These are phyloP conservation scores for Citrus trifoliata DNA, from an alignment of 345 rosid genomes.

Conservation along the genomic window DNA sequence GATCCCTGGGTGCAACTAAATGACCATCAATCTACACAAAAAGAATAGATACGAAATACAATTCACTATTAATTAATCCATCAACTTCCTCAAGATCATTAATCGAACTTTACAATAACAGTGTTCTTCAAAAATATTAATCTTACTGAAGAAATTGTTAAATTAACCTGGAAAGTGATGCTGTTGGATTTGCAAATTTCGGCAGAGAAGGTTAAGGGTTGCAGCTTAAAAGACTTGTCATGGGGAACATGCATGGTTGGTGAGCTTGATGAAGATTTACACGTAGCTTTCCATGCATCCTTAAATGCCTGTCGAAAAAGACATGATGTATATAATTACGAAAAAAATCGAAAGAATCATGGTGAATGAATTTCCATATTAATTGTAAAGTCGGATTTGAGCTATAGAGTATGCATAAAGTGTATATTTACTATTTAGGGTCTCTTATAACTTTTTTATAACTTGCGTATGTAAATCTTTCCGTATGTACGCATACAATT, in stretches of 20 bases:
- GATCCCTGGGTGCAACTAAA: conserved; percentile 32
- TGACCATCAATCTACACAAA: conserved; percentile 29
- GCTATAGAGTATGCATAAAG: too few relatives aligned
- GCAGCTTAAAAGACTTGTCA: conserved; percentile 29
- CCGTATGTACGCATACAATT: too few relatives aligned
- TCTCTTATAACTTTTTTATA: too few relatives aligned
- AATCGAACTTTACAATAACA: not conserved
- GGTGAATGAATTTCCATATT: too few relatives aligned
- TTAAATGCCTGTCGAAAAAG: conserved; percentile 27
- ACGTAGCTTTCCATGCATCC: conserved; percentile 38
- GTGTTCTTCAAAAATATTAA: too few relatives aligned
- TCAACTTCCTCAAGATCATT: not conserved
- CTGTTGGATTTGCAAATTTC: conserved; percentile 26
- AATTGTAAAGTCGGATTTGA: too few relatives aligned
- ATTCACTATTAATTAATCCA: not conserved
- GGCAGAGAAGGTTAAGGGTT: conserved; percentile 35
- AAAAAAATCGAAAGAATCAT: too few relatives aligned
- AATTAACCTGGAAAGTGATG: conserved; percentile 25
- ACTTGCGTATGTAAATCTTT: not conserved
- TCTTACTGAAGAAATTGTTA: not conserved
- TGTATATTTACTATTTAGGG: too few relatives aligned
- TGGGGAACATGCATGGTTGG: conserved; percentile 28
- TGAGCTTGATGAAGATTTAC: conserved; percentile 14
- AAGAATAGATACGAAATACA: not conserved
- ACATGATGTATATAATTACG: not conserved